A percentile compares a stretch with the other conserved stretches of the same genome.
phyloP scores from a whole-genome alignment of 164 flowering plant species.

The Umbilicus rupestris region DNA sequence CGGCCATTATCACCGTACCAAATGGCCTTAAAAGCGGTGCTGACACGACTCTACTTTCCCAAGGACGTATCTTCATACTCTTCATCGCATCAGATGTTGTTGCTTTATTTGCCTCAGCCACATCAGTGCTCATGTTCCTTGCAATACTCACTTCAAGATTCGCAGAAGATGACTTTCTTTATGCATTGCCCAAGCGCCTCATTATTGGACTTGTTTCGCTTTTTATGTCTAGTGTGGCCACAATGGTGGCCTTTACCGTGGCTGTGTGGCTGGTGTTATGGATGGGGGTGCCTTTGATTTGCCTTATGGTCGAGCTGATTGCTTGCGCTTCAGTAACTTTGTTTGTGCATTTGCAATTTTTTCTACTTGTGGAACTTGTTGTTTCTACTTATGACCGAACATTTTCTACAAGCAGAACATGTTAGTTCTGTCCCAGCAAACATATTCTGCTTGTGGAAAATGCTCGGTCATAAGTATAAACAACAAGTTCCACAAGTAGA shows the following conservation, averaged over 20 bases:
- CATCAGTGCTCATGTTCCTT: constrained; percentile 12
- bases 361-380: not conserved
- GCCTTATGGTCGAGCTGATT: not conserved
- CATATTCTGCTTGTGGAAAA: no score
- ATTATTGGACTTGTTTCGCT: constrained; percentile 5
- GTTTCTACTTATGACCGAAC: not conserved
- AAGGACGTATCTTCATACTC: not conserved
- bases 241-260: constrained; percentile 12
- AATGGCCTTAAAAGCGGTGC: constrained; percentile 7
- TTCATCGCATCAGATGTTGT: constrained; percentile 9
- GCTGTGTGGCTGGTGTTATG: not conserved
- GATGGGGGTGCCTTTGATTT: not conserved
- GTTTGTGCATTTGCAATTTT: not conserved
- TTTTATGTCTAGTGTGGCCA: constrained; percentile 9
- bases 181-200: constrained; percentile 2
- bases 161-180: constrained; percentile 14
- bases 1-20: constrained; percentile 8
- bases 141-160: constrained; percentile 13
- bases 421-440: not conserved
- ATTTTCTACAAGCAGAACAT: not conserved
- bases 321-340: not conserved
- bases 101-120: constrained; percentile 6
- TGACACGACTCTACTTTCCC: not conserved
- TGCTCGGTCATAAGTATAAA: no score
- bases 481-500: no score